Evolutionary conservation across 768 basidiomycete genomes (phyloP), one percentile per base, ranked within the genome.

Genomic region (Lentinula sp.): DNA sequence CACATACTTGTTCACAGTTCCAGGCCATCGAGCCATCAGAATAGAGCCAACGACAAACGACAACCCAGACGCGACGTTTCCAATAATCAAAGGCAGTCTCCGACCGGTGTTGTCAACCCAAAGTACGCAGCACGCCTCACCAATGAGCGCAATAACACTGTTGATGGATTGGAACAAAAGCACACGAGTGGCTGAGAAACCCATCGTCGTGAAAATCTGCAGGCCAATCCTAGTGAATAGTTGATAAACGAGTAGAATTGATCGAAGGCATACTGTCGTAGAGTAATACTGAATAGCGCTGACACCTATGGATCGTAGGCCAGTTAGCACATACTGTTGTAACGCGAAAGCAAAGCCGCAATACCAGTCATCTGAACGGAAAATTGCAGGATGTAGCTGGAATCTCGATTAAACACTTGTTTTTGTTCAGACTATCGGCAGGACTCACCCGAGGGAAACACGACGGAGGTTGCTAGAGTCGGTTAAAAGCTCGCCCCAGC

Each of bases 321-420:
- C 3, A 15, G 4, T 54, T 39, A 37, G 18, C 11, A 34, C 8
- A 16, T 15, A 54, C 23, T 23, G 23, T n/a, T 34, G 21, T n/a
- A 10, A 39, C 32, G 68, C 64, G 3, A 51, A n/a, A 16, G 28
- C 10, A 21, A 37, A 32, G 1, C 37, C n/a, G 28, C 28, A 39
- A 80, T 56, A 56, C 55, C 84, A 8, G 84, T 86, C 81, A 84
- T 84, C 64, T 86, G 84, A 8, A 84, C 81, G 7, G 80, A 80
- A 65, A 83, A 82, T 67, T 84, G 80, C 1, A 80, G 69, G 45
- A 80, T 78, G 62, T 74, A 76, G 42, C 70, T 75, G 59, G 65
- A 63, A 64, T 55, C 32, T 23, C 5, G 13, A 43, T n/a, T 40
- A 28, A 35, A 11, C 32, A 18, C 18, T 8, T 11, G 23, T 23